Conservation (phyloP, 306 rosid genomes). For the Amphicarpaea edgeworthii region DNA sequence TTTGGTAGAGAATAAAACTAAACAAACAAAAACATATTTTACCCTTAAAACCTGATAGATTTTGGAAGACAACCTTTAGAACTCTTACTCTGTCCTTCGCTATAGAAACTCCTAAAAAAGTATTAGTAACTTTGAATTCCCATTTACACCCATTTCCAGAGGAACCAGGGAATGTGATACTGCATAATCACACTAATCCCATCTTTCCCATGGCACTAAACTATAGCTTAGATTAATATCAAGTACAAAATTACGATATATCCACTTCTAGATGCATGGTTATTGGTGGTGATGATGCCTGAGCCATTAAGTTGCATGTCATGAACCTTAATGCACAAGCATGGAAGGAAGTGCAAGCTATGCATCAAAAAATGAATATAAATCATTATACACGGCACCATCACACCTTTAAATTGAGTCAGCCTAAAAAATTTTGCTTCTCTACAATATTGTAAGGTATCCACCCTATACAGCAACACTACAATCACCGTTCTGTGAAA, state of each 20-base stretch:
- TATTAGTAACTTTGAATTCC: neutral
- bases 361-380: slow-evolving; percentile 51
- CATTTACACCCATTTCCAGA: slow-evolving; percentile 10
- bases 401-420: slow-evolving; percentile 42
- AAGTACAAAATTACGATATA: neutral
- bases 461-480: slow-evolving; percentile 66
- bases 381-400: slow-evolving; percentile 49
- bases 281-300: neutral
- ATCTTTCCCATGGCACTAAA: slow-evolving; percentile 22
- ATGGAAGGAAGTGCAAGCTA: slow-evolving; percentile 41
- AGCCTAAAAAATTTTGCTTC: slow-evolving; percentile 52
- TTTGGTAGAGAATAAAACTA: no score
- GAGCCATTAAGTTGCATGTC: neutral
- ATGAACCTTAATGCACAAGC: neutral
- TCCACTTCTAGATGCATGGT: neutral
- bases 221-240: neutral
- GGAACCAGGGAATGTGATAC: neutral
- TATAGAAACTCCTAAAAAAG: neutral
- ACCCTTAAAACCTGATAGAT: neutral
- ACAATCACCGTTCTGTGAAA: slow-evolving; percentile 72
- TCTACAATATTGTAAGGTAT: slow-evolving; percentile 54
- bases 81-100: neutral
- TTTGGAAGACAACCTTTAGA: neutral
- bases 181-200: neutral
- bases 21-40: no score